These are phyloP conservation scores for Solanum sejunctum DNA, from an alignment of 257 asterid species.

Conservation along the genomic window DNA sequence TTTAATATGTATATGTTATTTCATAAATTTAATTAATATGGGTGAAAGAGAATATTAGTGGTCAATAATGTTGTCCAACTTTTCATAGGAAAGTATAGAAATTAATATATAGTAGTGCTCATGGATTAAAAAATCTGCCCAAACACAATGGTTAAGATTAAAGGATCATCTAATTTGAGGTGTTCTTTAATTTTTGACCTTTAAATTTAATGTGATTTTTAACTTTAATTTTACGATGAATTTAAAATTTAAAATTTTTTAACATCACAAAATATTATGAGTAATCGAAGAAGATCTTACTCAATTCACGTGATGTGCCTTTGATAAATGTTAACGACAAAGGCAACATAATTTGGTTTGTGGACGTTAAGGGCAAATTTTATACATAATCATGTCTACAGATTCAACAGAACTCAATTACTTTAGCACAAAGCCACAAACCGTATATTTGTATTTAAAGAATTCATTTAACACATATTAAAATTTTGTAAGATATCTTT, in stretches of 20 bases:
- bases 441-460: not conserved
- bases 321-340: not conserved
- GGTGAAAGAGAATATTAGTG: too few relatives aligned
- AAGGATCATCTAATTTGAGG: not conserved
- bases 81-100: not conserved
- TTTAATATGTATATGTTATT: too few relatives aligned
- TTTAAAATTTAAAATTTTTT: not conserved
- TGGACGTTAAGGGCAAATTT: not conserved
- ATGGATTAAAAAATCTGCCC: not conserved
- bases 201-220: too few relatives aligned
- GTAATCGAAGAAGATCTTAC: not conserved
- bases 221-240: too few relatives aligned
- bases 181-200: not conserved
- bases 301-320: not conserved
- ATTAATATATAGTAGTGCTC: not conserved
- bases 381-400: rapidly evolving
- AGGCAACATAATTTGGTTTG: not conserved
- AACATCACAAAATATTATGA: not conserved
- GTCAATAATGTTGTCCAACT: not conserved
- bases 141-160: not conserved
- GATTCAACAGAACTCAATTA: not conserved
- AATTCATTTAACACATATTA: not conserved
- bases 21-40: too few relatives aligned
- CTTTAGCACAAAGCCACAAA: not conserved
- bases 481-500: not conserved